Conservation (phyloP, 768 basidiomycete species). For the Termitomyces sp. region DNA sequence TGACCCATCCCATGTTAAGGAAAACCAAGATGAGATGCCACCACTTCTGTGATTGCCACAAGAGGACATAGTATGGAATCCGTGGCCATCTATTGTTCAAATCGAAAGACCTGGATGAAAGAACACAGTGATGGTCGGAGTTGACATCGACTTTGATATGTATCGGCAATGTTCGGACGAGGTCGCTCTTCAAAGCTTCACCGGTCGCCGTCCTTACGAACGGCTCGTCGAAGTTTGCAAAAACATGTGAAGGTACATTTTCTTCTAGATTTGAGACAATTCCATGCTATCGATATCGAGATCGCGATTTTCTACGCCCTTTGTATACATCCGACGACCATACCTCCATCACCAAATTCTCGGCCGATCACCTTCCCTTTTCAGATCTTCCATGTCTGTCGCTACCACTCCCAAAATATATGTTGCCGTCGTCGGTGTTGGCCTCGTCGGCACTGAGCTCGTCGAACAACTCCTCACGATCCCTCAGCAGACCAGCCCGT, state of each 20-base stretch:
- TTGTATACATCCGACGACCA: slow-evolving; percentile 4
- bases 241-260: neutral
- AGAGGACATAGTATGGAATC: neutral
- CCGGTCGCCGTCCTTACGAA: neutral
- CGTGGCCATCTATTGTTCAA: neutral
- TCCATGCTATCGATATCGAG: slow-evolving; percentile 13
- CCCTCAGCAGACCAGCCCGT: slow-evolving; percentile 46
- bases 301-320: slow-evolving; percentile 8
- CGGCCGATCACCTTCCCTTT: slow-evolving; percentile 9
- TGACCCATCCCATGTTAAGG: neutral
- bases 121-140: neutral
- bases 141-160: neutral
- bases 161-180: neutral
- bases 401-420: slow-evolving; percentile 22
- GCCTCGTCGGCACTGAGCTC: slow-evolving; percentile 88
- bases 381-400: slow-evolving; percentile 13
- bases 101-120: neutral
- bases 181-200: too few relatives aligned
- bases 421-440: slow-evolving; percentile 86
- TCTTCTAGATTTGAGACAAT: neutral
- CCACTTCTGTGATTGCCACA: neutral
- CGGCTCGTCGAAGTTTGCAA: neutral
- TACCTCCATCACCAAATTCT: neutral
- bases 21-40: neutral
- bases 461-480: slow-evolving; percentile 73